Base-by-base conservation (phyloP, 805 yeast genomes). In the Candida rishiriensis region DNA sequence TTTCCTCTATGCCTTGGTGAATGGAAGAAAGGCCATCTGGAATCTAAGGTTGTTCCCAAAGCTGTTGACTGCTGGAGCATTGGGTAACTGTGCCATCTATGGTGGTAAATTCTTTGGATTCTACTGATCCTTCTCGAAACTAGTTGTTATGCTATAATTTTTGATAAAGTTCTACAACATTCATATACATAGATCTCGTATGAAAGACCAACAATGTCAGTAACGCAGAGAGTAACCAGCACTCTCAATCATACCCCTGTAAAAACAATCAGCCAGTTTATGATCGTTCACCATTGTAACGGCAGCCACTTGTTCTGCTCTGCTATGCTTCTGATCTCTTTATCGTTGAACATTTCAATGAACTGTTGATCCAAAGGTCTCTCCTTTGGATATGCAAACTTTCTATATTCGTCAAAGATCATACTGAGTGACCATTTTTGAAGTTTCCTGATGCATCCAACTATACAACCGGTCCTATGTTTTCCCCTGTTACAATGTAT, bases 401-500 rank as follows among this genome's bases (percentile, higher is more conserved):
- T 76, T 47, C 99, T 71, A 66, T 93, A 93, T 61, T 93, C 99
- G 57, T 93, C 98, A 59, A 93, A 89, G 15, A 91, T 93, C 80
- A 91, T 86, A 2, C 96, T 84, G 50, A 89, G 65, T 2, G 95
- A 83, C 99, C 99, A 93, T 48, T 83, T 81, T 60, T 91, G 98
- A 42, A 90, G 66, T 55, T 93, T 73, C 48, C 99, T 69, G 30
- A 93, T 73, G 59, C 97, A 91, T 2, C 99, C 99, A 29, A 93
- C 90, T 13, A 93, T 71, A 63, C 98, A 93, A 0, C 99, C 99
- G 0, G 99, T 93, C 54, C 99, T 74, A 63, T 93, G 99, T 63
- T 91, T 93, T 10, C 99, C 99, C 47, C 97, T 71, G 66, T 93
- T 93, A 66, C 99, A 93, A 64, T 93, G 99, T 36, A 93, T 87